A percentile compares a stretch with the other conserved stretches of the same genome.
These are phyloP conservation scores for Corymbia citriodora DNA, from an alignment of 441 rosid genomes.

Conservation along the genomic window DNA sequence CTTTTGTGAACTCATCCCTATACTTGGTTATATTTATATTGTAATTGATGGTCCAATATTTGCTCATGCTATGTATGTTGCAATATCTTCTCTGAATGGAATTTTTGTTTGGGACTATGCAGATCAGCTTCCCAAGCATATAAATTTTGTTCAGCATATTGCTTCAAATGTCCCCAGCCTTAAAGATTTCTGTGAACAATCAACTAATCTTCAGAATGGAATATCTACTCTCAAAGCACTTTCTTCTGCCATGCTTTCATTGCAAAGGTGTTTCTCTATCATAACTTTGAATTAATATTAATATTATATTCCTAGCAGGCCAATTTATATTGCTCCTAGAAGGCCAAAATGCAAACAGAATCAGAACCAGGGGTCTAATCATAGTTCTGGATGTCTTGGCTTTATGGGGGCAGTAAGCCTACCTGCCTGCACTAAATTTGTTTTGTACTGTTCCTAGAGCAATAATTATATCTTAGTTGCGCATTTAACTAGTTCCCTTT, in stretches of 20 bases:
- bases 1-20: background rate
- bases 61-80: background rate
- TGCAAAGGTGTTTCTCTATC: constrained; percentile 53
- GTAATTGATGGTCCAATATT: background rate
- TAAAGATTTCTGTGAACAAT: constrained; percentile 42
- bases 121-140: constrained; percentile 74
- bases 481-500: background rate
- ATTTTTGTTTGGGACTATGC: constrained; percentile 23
- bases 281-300: background rate
- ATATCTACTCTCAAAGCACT: constrained; percentile 60
- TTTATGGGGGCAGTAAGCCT: background rate
- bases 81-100: constrained; percentile 3
- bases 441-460: background rate
- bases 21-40: background rate
- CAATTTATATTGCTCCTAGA: background rate
- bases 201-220: constrained; percentile 39
- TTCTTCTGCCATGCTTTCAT: constrained; percentile 64
- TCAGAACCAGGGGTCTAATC: background rate
- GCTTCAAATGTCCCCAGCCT: constrained; percentile 73
- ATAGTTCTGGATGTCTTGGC: background rate
- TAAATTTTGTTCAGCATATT: constrained; percentile 50
- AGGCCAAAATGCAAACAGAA: background rate
- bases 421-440: background rate
- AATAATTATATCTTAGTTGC: background rate
- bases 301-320: background rate